These are phyloP conservation scores for Meyerozyma smithsonii DNA, from an alignment of 1,139 yeast genomes.

Conservation along the genomic window DNA sequence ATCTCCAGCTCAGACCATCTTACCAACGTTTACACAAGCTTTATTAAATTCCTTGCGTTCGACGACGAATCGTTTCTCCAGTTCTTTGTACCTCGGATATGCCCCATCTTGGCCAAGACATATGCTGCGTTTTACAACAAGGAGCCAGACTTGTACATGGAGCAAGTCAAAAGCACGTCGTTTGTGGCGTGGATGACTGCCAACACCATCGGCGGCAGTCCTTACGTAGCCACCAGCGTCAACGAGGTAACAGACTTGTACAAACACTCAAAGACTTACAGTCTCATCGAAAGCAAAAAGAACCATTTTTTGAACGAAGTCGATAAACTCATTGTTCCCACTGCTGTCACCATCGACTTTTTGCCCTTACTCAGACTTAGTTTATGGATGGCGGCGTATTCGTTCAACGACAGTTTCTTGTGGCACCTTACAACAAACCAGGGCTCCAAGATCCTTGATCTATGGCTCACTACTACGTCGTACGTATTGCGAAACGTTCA, in stretches of 20 bases:
- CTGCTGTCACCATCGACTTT: background rate
- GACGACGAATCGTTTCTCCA: slow-evolving; percentile 11
- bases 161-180: slow-evolving; percentile 27
- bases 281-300: background rate
- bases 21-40: slow-evolving; percentile 17
- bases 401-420: slow-evolving; percentile 20
- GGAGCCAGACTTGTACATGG: slow-evolving; percentile 27
- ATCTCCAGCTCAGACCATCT: slow-evolving; percentile 21
- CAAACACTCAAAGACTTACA: slow-evolving; percentile 8
- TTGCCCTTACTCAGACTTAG: slow-evolving; percentile 10
- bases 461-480: slow-evolving; percentile 36
- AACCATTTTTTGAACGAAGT: background rate
- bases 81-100: slow-evolving; percentile 17
- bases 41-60: slow-evolving; percentile 12
- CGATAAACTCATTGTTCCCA: background rate
- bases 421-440: slow-evolving; percentile 16
- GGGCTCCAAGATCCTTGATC: slow-evolving; percentile 21
- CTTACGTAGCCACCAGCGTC: slow-evolving; percentile 21
- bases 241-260: slow-evolving; percentile 16
- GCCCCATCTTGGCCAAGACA: slow-evolving; percentile 25
- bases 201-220: slow-evolving; percentile 22
- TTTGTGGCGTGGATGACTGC: slow-evolving; percentile 40
- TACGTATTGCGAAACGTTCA: slow-evolving; percentile 36
- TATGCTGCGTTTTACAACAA: slow-evolving; percentile 27
- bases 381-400: slow-evolving; percentile 18